Base-by-base conservation (phyloP, 805 yeast genomes). In the Wickerhamiella nectarea region DNA sequence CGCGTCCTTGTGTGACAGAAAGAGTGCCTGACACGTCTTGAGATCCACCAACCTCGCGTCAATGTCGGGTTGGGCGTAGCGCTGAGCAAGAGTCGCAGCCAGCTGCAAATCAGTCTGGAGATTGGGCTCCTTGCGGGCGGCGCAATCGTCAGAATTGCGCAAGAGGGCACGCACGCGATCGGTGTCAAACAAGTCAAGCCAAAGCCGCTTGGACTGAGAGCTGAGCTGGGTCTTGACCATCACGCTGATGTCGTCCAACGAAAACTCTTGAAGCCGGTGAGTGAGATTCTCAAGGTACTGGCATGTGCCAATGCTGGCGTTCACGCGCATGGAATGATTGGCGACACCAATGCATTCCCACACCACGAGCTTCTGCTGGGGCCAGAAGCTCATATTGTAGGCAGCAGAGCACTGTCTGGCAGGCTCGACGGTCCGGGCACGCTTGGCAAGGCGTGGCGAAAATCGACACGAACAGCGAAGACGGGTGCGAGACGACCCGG, bases 301-400 rank as follows among this genome's bases (percentile, higher is more conserved):
- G 24, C 38, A 34, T 20, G n/a, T 25, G 11, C 38, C 35, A 17
- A 40, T 33, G 11, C 37, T n/a, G 7, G 43, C 43, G 15, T 40
- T 40, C 19, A 40, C 25, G 20, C 22, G 20, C 43, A 40, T 40
- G n/a, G 11, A n/a, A 25, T 40, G 43, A 19, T 24, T 40, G 15
- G 43, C 22, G 15, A 20, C 14, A 25, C 24, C 19, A n/a, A 33
- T 34, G 34, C 43, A 40, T 19, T 40, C 38, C 43, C 43, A 40
- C 17, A 40, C 31, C n/a, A 40, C 43, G 15, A 40, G 43, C 28
- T 34, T 21, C 14, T 40, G 43, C 26, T 19, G 10, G 31, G 43
- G 43, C 43, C 43, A 40, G 25, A 29, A 40, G 38, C 38, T 34
- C 43, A 40, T 40, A 11, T 40, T 35, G 22, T 40, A 40, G 12